These are phyloP conservation scores for Orbilia ellipsospora DNA, from an alignment of 2,329 filamentous ascomycete species.

Conservation along the genomic window DNA sequence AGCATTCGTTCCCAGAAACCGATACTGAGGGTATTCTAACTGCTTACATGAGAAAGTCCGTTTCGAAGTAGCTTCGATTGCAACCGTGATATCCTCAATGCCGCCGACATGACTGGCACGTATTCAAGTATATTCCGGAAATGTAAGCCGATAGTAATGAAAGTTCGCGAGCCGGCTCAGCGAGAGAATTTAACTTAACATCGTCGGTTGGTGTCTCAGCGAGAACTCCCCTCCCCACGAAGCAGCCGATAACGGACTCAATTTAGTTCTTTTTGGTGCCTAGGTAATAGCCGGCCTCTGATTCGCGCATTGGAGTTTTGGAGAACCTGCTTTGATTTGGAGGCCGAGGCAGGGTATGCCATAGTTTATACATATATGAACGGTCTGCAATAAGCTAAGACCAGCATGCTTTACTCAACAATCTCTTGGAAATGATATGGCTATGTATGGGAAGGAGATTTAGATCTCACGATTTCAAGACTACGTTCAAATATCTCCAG, in stretches of 20 bases:
- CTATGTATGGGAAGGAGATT: no score
- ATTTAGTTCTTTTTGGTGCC: conserved; percentile 1
- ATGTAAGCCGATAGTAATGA: neutral
- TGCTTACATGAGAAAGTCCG: conserved; percentile 23
- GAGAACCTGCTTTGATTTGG: no score
- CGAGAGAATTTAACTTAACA: neutral
- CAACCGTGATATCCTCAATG: conserved; percentile 19
- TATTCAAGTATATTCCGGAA: no score
- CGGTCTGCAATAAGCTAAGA: no score
- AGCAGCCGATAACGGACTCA: conserved; percentile 49
- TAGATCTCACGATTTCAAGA: no score
- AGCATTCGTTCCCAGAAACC: no score
- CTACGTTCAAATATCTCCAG: no score
- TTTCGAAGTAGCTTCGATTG: neutral
- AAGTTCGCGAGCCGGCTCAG: neutral
- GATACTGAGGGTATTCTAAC: neutral
- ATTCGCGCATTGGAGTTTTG: conserved; percentile 26
- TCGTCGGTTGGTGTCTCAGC: neutral
- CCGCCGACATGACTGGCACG: conserved; percentile 12
- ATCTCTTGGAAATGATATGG: no score
- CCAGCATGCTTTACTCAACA: no score
- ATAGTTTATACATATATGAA: no score
- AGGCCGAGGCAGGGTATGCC: no score
- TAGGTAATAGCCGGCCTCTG: conserved; percentile 34
- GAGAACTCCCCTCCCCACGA: neutral